These are phyloP conservation scores for Rhodamnia argentea DNA, from an alignment of 345 rosid species.

Conservation along the genomic window DNA sequence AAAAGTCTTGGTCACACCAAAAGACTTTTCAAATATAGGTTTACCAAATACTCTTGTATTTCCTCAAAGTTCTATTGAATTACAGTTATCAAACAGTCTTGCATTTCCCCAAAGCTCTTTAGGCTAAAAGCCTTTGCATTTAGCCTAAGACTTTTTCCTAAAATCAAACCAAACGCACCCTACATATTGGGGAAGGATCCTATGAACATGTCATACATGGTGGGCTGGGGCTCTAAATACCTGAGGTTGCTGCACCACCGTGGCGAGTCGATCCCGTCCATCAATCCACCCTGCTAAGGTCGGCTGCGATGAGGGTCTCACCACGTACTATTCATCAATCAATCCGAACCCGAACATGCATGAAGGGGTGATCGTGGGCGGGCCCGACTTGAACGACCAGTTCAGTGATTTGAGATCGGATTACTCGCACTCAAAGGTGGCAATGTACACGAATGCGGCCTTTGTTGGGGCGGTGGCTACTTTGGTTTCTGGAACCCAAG, in stretches of 20 bases:
- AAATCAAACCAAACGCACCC: too few species aligned
- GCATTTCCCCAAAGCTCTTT: too few species aligned
- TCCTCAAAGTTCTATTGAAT: too few species aligned
- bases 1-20: too few species aligned
- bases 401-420: conserved; percentile 46
- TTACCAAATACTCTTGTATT: too few species aligned
- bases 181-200: conserved; percentile 74
- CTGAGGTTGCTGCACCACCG: conserved; percentile 69
- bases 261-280: conserved; percentile 62
- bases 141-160: too few species aligned
- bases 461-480: conserved; percentile 50
- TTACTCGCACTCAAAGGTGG: conserved; percentile 53
- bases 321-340: conserved; percentile 23
- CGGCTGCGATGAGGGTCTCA: conserved; percentile 45
- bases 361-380: conserved; percentile 75
- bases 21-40: too few species aligned
- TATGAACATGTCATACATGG: conserved; percentile 73
- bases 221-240: conserved; percentile 51
- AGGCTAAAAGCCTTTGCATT: too few species aligned
- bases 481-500: conserved; percentile 12
- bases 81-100: too few species aligned
- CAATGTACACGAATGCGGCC: conserved; percentile 62
- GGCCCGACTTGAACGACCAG: conserved; percentile 49
- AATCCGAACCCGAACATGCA: conserved; percentile 56
- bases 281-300: conserved; percentile 28